Evolutionary conservation across 2,329 filamentous ascomycete species (phyloP), one percentile per base, ranked within the genome.

Genomic region (Metarhizium brunneum): DNA sequence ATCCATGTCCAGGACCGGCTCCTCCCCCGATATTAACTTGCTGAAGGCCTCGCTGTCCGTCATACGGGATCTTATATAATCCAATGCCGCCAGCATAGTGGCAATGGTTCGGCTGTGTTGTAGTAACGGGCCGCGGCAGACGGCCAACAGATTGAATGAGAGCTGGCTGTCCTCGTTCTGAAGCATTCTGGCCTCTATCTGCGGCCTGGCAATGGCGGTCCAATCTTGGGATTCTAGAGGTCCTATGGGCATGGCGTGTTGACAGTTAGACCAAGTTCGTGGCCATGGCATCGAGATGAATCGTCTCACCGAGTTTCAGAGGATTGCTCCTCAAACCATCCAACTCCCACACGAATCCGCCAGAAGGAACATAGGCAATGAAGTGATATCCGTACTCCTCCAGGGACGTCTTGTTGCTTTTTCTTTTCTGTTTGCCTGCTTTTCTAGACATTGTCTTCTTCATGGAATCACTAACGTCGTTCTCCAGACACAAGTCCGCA

Each of bases 311-410:
- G 32, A 73, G 58, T 38, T 64, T 66, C 40, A 59, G 79, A 3
- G 90, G 92, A 60, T 85, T 82, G 47, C 75, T 75, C 67, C 92
- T 84, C 25, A 96, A 75, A 4, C 92, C 92, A 69, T 97, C 92
- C 5, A 97, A 82, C 67, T 92, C 89, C 90, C 90, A 96, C 14
- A 96, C 81, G 55, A 82, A 76, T 2, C 82, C 85, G n/a, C 80
- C 77, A 14, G 84, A 80, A 2, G 90, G 89, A 35, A 96, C 84
- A 65, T 92, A 96, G 6, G 91, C 92, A 60, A 95, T 87, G 69
- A 94, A 97, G 66, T 97, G 92, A 65, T 87, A 94, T 0, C 82
- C 85, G 13, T 81, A 78, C 18, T 88, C 81, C n/a, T 88, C 81
- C 0, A 77, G 71, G 6, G 79, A 73, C 4, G 71, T 69, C 13